Conservation (phyloP, 1,139 yeast genomes). For the Taiozyma sp. region DNA sequence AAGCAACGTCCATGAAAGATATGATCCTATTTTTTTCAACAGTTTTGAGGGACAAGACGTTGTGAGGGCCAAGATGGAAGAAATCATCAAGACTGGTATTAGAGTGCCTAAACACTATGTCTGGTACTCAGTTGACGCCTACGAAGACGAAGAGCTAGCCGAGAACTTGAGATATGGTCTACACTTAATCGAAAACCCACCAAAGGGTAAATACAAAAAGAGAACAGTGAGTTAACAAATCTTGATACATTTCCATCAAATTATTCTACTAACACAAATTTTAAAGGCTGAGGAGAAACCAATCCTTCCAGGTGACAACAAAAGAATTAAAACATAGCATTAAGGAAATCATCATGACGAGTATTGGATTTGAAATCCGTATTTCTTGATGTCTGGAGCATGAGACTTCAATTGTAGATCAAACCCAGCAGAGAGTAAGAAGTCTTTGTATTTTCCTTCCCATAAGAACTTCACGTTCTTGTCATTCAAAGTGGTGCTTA, state of each 20-base stretch:
- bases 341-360: conserved; percentile 9
- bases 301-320: background rate
- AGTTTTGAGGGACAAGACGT: conserved; percentile 57
- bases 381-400: conserved; percentile 15
- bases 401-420: conserved; percentile 27
- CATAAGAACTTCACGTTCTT: conserved; percentile 63
- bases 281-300: background rate
- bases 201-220: conserved; percentile 32
- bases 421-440: conserved; percentile 74
- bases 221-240: conserved; percentile 18
- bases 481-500: conserved; percentile 67
- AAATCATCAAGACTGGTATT: conserved; percentile 54
- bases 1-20: conserved; percentile 59
- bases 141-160: conserved; percentile 52
- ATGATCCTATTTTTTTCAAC: conserved; percentile 63
- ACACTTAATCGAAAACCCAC: conserved; percentile 33
- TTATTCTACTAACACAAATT: background rate
- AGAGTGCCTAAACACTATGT: conserved; percentile 59
- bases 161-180: conserved; percentile 32
- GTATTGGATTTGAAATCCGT: conserved; percentile 21
- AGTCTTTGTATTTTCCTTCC: conserved; percentile 86
- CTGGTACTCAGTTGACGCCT: conserved; percentile 86
- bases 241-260: too few species aligned
- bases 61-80: conserved; percentile 59
- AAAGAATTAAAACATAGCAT: background rate